phyloP scores from a whole-genome alignment of 768 basidiomycete species.

The Polyporus arcularius region DNA sequence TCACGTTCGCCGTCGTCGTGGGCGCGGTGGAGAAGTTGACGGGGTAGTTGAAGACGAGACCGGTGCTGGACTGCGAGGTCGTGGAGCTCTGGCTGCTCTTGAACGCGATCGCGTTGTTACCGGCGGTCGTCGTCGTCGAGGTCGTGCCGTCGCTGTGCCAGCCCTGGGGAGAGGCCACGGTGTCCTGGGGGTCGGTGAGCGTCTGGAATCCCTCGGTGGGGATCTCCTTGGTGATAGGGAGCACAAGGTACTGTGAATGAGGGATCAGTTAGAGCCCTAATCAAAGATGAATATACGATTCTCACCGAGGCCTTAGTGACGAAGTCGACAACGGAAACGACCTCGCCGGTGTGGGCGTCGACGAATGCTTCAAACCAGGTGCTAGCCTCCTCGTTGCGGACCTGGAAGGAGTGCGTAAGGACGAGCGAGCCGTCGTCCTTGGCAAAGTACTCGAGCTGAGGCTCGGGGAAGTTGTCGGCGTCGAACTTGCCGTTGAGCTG shows the following conservation, averaged over 20 bases:
- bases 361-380: conserved; percentile 61
- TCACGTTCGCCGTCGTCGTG: conserved; percentile 45
- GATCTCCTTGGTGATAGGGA: conserved; percentile 52
- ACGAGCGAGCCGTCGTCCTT: conserved; percentile 39
- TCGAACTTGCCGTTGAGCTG: conserved; percentile 39
- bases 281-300: background rate
- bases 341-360: conserved; percentile 54
- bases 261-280: background rate
- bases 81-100: conserved; percentile 28
- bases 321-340: conserved; percentile 55
- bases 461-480: conserved; percentile 35
- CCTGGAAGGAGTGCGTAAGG: conserved; percentile 44
- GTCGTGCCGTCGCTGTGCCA: conserved; percentile 48
- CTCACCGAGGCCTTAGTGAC: conserved; percentile 45
- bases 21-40: conserved; percentile 39
- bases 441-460: conserved; percentile 43
- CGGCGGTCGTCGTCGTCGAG: conserved; percentile 34
- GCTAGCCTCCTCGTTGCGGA: conserved; percentile 41
- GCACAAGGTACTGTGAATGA: conserved; percentile 42
- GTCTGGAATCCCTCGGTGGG: conserved; percentile 51
- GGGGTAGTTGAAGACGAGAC: conserved; percentile 43
- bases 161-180: conserved; percentile 52
- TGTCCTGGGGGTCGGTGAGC: conserved; percentile 55
- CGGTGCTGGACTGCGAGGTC: conserved; percentile 39
- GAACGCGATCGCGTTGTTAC: conserved; percentile 43